phyloP scores from a whole-genome alignment of 2,329 filamentous ascomycete genomes.

The Orbilia ellipsospora region DNA sequence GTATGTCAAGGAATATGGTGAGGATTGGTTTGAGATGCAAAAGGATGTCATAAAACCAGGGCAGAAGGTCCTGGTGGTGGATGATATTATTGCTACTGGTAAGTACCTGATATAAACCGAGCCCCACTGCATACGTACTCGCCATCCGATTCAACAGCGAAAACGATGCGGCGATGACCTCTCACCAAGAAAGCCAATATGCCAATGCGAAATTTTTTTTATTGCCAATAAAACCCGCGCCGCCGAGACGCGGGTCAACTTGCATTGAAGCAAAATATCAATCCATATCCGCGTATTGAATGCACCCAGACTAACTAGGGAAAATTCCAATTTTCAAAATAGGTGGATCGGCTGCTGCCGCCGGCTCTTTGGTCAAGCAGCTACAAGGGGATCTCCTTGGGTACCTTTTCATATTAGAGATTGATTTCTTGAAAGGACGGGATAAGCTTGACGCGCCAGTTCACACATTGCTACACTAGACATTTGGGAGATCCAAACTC shows the following conservation, averaged over 20 bases:
- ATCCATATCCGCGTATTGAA: too few relatives aligned
- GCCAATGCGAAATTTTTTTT: not conserved
- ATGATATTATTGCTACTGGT: constrained; percentile 99
- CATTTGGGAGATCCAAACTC: not conserved
- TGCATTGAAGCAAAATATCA: not conserved
- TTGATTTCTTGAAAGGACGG: constrained; percentile 90
- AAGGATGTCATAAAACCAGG: constrained; percentile 82
- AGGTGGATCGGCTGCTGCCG: constrained; percentile 50
- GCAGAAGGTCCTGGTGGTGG: constrained; percentile 90
- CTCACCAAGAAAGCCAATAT: not conserved
- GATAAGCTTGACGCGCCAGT: constrained; percentile 87
- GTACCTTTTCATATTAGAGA: constrained; percentile 94
- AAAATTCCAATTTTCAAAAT: constrained; percentile 5
- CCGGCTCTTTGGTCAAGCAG: constrained; percentile 64
- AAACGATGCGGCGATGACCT: too few relatives aligned
- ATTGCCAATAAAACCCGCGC: not conserved
- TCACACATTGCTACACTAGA: constrained; percentile 75
- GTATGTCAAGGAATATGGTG: constrained; percentile 95
- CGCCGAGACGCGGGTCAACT: too few relatives aligned
- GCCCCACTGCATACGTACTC: too few relatives aligned
- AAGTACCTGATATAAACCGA: constrained; percentile 61
- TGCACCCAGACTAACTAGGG: too few relatives aligned
- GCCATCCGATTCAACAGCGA: too few relatives aligned
- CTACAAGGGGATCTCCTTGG: constrained; percentile 86
- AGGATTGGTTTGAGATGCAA: constrained; percentile 97